A percentile compares a stretch with the other conserved stretches of the same genome.
Evolutionary conservation across 345 rosid genomes (phyloP).

Genomic region (Geranium brycei): DNA sequence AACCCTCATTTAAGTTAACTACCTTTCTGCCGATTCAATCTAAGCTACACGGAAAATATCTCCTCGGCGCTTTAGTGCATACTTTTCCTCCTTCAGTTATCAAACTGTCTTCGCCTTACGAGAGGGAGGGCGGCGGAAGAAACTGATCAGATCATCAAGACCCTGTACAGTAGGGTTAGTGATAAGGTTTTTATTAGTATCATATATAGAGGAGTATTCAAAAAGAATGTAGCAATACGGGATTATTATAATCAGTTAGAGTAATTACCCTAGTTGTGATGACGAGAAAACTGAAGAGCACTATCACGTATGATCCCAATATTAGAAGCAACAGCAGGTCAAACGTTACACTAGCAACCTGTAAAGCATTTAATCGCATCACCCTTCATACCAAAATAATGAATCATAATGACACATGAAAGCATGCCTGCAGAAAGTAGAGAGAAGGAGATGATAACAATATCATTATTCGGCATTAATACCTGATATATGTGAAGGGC

Average conservation of each 20-base stretch:
- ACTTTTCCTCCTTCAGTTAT: constrained; percentile 3
- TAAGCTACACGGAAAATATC: constrained; percentile 10
- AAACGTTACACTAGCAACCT: constrained; percentile 98
- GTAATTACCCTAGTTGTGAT: constrained; percentile 79
- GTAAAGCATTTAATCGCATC: constrained; percentile 14
- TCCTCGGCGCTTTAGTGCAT: not conserved
- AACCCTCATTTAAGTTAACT: constrained; percentile 2
- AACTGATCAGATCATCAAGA: constrained; percentile 68
- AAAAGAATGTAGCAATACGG: too few species aligned
- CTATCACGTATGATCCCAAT: constrained; percentile 79
- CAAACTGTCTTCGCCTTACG: constrained; percentile 61
- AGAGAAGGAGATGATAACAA: not conserved
- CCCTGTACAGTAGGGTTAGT: constrained; percentile 36
- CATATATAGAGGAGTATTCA: too few species aligned
- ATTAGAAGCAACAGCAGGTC: constrained; percentile 86
- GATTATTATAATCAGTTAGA: not conserved
- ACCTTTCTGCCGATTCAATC: constrained; percentile 6
- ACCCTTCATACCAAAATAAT: not conserved
- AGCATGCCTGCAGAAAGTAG: not conserved
- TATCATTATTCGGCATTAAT: not conserved
- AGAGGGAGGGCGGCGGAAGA: constrained; percentile 71
- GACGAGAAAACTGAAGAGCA: constrained; percentile 86
- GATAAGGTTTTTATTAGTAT: not conserved
- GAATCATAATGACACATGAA: not conserved
- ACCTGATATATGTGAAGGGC: constrained; percentile 90